Evolutionary conservation across 140 eudicot genomes (phyloP), one percentile per base, ranked within the genome.

Genomic region (Bidens hawaiensis): DNA sequence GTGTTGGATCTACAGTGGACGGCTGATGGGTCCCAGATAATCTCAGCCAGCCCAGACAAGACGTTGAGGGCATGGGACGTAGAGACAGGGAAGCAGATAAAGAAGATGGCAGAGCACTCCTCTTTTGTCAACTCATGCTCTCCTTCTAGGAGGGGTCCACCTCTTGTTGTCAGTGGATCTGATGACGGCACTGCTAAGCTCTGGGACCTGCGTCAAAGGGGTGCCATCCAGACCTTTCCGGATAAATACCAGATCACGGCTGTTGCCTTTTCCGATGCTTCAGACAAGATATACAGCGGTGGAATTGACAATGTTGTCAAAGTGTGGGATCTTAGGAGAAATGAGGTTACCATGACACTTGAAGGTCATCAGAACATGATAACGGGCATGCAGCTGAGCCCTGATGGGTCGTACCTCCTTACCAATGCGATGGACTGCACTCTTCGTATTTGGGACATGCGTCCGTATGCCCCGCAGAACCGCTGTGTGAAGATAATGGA

Each of bases 151-250:
- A 68, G 99, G 64, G 99, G 99, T 33, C 99, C 99, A 0, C 99
- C 99, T 36, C 94, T 91, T 55, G 83, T 88, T 26, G 93, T 91
- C n/a, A 85, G 95, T 24, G 99, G 95, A 26, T 91, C 99, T 1
- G 99, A 91, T 71, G 99, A 88, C 51, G 99, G 95, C 21, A 93
- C 96, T 24, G 99, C 95, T 34, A 93, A 88, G 68, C 96, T 93
- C 24, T 88, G 96, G 96, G 99, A 93, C 64, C 83, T 93, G 80
- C 83, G 99, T 23, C 96, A 84, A 52, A 65, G 99, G 75, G 99
- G 99, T 60, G 94, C 95, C 4, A 81, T 88, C 67, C 99, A 93
- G 68, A 93, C 95, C 0, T 93, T 85, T 47, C 95, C 99, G 0
- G 96, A 93, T 52, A 88, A 88, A 49, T 93, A 88, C 75, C 96